Percentiles rank a stretch among this genome's conserved stretches.
phyloP scores from a whole-genome alignment of 73 alveolate species.

The Paramecium sonneborni region DNA sequence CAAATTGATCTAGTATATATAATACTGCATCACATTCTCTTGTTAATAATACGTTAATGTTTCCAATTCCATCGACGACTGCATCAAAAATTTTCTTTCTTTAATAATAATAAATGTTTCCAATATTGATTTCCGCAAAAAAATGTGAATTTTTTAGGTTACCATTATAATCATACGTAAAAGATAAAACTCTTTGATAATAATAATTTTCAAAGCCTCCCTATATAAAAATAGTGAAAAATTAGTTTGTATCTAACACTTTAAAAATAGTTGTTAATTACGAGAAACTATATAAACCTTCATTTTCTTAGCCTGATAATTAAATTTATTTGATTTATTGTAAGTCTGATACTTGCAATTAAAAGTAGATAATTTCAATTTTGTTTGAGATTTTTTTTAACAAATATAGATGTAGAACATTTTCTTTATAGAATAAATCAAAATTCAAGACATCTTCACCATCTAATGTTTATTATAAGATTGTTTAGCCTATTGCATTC shows the following conservation, averaged over 20 bases:
- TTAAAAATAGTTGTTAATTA: not conserved
- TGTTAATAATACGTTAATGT: not conserved
- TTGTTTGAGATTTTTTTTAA: not conserved
- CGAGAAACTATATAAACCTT: not conserved
- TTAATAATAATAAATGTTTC: not conserved
- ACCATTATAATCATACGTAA: not conserved
- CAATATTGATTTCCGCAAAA: not conserved
- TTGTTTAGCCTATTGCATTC: not conserved
- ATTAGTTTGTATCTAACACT: not conserved
- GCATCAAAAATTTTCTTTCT: not conserved
- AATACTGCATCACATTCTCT: not conserved
- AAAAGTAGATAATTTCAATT: not conserved
- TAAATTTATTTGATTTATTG: not conserved
- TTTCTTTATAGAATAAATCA: not conserved
- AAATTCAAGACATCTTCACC: not conserved
- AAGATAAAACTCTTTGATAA: not conserved
- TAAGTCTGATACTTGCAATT: not conserved
- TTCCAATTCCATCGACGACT: not conserved
- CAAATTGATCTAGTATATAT: not conserved
- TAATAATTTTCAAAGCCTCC: not conserved
- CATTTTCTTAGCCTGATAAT: not conserved
- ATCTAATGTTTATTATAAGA: not conserved
- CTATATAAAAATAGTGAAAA: not conserved
- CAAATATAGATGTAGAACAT: not conserved
- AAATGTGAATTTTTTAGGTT: not conserved